Base-by-base conservation (phyloP, 2,329 filamentous ascomycete species). In the Nectriaceae sp. region DNA sequence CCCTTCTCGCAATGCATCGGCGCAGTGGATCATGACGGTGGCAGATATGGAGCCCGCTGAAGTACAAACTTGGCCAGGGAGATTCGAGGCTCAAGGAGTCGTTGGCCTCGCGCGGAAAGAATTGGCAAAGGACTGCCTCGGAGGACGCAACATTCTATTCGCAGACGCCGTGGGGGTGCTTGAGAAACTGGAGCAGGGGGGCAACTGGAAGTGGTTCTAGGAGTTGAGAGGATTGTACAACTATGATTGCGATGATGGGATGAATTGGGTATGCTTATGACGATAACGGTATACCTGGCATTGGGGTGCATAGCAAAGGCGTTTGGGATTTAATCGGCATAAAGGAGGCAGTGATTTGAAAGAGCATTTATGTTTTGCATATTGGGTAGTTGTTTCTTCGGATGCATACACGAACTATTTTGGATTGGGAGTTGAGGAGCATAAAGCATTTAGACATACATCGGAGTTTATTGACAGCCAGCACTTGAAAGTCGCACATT, bases 141-240 rank as follows among this genome's bases (percentile, higher is more conserved):
- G 76, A 5, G 69, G 70, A 18, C 70, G 72, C 42, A 81, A 71
- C 55, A 72, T 75, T 40, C 60, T 82, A 42, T 76, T 79, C 37
- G 70, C 77, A 20, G 80, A 84, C 56, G 77, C 79, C 5, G 69
- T 80, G 3, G 66, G 72, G 2, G 79, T 82, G 43, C 56, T 85
- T 54, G 72, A 67, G 56, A 78, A 73, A 57, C 61, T 84, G 44
- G 76, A 80, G 55, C 73, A 76, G 53, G 68, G 71, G 2, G 67
- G 62, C 8, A 68, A 68, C 44, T 65, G 67, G 59, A 72, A 68
- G 19, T 57, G 59, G 29, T 54, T 49, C 36, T 46, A 45, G 22
- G 15, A 33, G 8, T 37, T 40, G 33, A n/a, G 33, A 36, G 33
- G 16, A 6, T 15, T 36, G 8, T n/a, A 36, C 16, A n/a, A 11